Percentiles rank a stretch among this genome's conserved stretches.
phyloP scores from a whole-genome alignment of 192 early-diverging fungal species.

The Allomyces arbusculus region DNA sequence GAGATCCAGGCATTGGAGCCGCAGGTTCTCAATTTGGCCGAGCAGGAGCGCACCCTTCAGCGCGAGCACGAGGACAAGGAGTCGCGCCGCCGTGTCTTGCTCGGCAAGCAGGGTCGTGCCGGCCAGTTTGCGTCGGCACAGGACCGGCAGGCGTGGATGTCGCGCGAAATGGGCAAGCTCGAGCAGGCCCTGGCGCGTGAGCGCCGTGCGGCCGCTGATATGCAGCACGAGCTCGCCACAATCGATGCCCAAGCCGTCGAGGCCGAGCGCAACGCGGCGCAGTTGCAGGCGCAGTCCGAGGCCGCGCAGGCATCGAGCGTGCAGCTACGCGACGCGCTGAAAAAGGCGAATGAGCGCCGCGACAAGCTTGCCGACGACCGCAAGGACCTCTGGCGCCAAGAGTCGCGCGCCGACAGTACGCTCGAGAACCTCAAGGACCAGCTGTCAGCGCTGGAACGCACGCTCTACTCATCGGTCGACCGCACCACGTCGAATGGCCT shows the following conservation, averaged over 20 bases:
- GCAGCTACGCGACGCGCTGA: too few relatives aligned
- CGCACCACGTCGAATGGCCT: conserved; percentile 57
- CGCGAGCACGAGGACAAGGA: background rate
- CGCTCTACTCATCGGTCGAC: background rate
- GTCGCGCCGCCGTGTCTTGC: background rate
- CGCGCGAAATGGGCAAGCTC: background rate
- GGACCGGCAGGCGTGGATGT: background rate
- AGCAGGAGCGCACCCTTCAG: background rate
- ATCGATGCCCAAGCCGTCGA: too few relatives aligned
- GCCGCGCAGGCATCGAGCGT: too few relatives aligned
- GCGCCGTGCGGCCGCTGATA: too few relatives aligned
- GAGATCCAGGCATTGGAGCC: background rate
- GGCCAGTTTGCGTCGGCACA: background rate
- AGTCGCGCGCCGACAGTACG: conserved; percentile 45
- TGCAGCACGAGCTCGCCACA: too few relatives aligned
- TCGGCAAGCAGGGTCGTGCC: background rate
- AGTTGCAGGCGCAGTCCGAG: too few relatives aligned
- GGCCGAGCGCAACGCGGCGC: too few relatives aligned
- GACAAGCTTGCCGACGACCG: conserved; percentile 9
- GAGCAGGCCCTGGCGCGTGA: background rate
- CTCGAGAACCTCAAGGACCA: conserved; percentile 51
- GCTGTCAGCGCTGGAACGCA: conserved; percentile 46
- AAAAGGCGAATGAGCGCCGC: too few relatives aligned
- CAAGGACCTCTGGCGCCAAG: conserved; percentile 77
- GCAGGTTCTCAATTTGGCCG: background rate